Evolutionary conservation across 129 eudicot genomes (phyloP).

Genomic region (Arctium minus): DNA sequence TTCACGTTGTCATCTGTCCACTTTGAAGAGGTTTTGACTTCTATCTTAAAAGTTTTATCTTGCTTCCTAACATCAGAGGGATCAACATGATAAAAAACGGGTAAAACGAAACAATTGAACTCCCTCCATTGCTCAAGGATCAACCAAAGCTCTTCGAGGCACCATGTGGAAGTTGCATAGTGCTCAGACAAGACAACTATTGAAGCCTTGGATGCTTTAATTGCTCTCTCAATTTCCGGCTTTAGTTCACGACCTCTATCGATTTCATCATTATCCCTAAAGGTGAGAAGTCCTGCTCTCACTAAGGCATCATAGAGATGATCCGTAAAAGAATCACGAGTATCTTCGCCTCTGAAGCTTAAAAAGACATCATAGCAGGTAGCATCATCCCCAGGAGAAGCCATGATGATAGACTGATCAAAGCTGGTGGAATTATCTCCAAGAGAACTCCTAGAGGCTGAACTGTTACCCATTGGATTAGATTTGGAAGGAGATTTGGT

Average conservation of each 20-base stretch:
- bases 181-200: neutral
- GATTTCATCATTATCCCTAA: conserved; percentile 10
- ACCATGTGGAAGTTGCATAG: conserved; percentile 13
- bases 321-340: neutral
- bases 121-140: neutral
- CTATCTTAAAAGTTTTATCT: neutral
- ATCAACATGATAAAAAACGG: conserved; percentile 4
- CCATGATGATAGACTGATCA: neutral
- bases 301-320: neutral
- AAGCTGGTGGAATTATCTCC: neutral
- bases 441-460: neutral
- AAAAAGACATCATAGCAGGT: neutral
- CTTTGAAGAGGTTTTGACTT: neutral
- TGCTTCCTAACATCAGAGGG: neutral
- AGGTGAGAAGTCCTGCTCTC: conserved; percentile 4
- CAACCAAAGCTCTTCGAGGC: conserved; percentile 9
- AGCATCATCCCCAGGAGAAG: neutral
- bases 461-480: neutral
- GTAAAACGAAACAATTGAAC: neutral
- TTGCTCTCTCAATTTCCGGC: conserved; percentile 4
- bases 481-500: neutral
- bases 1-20: neutral
- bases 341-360: neutral
- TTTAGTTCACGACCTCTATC: neutral
- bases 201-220: conserved; percentile 8